Evolutionary conservation across 805 yeast species (phyloP), one percentile per base, ranked within the genome.

Genomic region (Candida sonorensis): DNA sequence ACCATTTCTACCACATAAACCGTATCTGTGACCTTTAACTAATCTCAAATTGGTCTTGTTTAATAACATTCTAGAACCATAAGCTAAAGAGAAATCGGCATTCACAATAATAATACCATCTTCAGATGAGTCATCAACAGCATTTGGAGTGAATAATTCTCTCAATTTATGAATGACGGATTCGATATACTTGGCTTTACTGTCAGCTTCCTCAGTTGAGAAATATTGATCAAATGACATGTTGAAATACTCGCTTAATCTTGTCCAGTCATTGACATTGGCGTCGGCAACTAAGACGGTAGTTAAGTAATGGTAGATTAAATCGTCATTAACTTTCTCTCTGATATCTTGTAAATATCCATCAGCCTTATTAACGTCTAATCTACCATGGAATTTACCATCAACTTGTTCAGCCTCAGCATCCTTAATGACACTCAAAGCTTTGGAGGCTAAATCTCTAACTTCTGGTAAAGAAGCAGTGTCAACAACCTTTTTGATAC

Each of bases 1-100:
- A 72, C 98, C 98, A 57, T 90, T 90, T 64, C 97, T 73, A 57
- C 98, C 98, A 70, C 96, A 86, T 40, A 90, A 72, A 68, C 98
- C 98, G 55, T 90, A 90, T 62, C 98, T 76, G 64, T 85, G 97
- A 50, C 97, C 97, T 65, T 88, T 86, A 48, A 84, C 67, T 41
- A 90, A 71, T 54, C 95, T 75, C 56, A 90, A 66, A 40, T 72
- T 83, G 29, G 98, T 87, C 66, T 92, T 92, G 71, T 88, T 90
- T 48, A 90, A 68, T 48, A 92, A 72, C 97, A 90, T 90, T 64
- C 97, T 78, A 17, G 96, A 84, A 62, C 98, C 98, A 56, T 92
- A 92, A 23, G 98, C 98, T 45, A 90, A 67, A 0, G 97, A 92
- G 61, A 90, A 90, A 53, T 84, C 92, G 22, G 97, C 81, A 58